Evolutionary conservation across 352 stramenopile species (phyloP), one percentile per base, ranked within the genome.

Genomic region (Hyphochytrium catenoides): DNA sequence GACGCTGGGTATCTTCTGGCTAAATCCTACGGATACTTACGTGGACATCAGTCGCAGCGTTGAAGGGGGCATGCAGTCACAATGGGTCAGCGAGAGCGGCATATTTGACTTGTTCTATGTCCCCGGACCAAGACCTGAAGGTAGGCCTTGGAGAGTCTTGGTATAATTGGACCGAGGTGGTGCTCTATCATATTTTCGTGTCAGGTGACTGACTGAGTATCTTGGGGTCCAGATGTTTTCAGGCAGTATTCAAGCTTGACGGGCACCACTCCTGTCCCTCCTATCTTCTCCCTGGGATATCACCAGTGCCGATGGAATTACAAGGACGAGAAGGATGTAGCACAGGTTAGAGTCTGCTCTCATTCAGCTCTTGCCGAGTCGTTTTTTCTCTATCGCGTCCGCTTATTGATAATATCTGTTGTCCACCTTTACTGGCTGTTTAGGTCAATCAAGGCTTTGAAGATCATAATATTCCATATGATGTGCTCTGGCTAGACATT

Each of bases 261-360:
- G 6, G 91, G 90, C 14, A 70, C 62, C 5, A 70, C 76, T 17
- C 61, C 69, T 33, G 50, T 97, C 18, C 92, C 92, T 3, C 89
- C 91, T 11, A 59, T 96, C 21, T 99, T 98, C 56, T 68, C 81
- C 14, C 52, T 98, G 21, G 88, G 74, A 8, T 98, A 98, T 56
- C 92, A 99, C 50, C 92, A 99, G 57, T 96, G 88, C 49, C 76
- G 91, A 31, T 99, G 92, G 92, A 99, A 99, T 62, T 97, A 98
- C 62, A 91, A 92, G 42, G 93, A 97, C 54, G 92, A 98, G 42
- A 60, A 69, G 14, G 88, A 97, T 54, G 77, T 97, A 16, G 68
- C 73, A 15, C 58, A 70, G 29, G n/a, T n/a, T n/a, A n/a, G n/a
- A n/a, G n/a, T n/a, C n/a, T n/a, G n/a, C n/a, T n/a, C n/a, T n/a